A percentile compares a stretch with the other conserved stretches of the same genome.
Evolutionary conservation across 805 yeast species (phyloP).

Genomic region (Spathaspora arborariae): DNA sequence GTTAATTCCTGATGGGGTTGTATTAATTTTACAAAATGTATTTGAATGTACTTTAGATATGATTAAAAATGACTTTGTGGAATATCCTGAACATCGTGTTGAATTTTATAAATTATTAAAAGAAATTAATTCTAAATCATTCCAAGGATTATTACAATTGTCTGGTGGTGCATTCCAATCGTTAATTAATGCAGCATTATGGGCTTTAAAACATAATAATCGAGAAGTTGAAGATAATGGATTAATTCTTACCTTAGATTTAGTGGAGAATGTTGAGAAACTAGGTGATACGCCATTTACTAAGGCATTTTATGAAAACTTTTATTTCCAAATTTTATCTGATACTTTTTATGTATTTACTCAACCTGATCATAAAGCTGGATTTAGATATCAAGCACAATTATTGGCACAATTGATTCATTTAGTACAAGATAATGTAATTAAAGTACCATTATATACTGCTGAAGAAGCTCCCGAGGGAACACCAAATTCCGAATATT

Average conservation of each 20-base stretch:
- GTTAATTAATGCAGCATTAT: conserved; percentile 87
- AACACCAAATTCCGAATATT: conserved; percentile 72
- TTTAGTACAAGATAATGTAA: conserved; percentile 71
- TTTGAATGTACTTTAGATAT: conserved; percentile 92
- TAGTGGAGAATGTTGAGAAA: conserved; percentile 78
- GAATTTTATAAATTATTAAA: conserved; percentile 89
- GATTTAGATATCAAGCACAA: conserved; percentile 84
- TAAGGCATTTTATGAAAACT: conserved; percentile 81
- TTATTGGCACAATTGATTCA: conserved; percentile 80
- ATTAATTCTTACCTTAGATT: conserved; percentile 74
- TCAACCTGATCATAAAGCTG: conserved; percentile 96
- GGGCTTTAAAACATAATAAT: conserved; percentile 98
- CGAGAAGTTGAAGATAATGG: conserved; percentile 96
- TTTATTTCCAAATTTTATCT: conserved; percentile 81
- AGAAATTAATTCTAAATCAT: conserved; percentile 80
- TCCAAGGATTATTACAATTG: conserved; percentile 79
- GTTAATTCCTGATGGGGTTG: conserved; percentile 85
- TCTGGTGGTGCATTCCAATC: conserved; percentile 91
- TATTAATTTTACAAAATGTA: conserved; percentile 80
- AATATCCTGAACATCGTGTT: conserved; percentile 96
- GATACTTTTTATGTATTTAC: conserved; percentile 93
- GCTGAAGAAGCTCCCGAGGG: conserved; percentile 83
- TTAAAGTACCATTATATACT: conserved; percentile 73
- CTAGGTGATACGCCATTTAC: conserved; percentile 71
- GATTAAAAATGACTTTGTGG: conserved; percentile 94